phyloP scores from a whole-genome alignment of 805 yeast genomes.

The Novakomyces olei region DNA sequence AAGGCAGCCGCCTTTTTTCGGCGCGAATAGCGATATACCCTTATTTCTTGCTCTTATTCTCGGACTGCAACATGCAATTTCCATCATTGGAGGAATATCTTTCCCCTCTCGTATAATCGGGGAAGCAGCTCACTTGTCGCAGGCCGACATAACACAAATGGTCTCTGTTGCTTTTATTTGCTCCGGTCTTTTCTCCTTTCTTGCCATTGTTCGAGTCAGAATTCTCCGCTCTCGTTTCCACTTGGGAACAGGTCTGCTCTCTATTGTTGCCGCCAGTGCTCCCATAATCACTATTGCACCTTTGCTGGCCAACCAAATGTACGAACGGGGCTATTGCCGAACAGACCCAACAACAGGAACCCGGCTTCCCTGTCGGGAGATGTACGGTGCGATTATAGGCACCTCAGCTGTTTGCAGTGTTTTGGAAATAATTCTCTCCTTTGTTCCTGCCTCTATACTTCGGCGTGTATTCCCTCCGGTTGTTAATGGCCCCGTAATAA shows the following conservation, averaged over 20 bases:
- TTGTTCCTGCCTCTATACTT: constrained; percentile 49
- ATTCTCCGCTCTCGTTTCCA: background rate
- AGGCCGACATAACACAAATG: constrained; percentile 31
- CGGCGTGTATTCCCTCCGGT: constrained; percentile 67
- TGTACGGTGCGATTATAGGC: constrained; percentile 66
- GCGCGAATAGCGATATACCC: background rate
- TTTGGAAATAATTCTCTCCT: constrained; percentile 48
- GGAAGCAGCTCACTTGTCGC: constrained; percentile 25
- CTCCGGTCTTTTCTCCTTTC: constrained; percentile 43
- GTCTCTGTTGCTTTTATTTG: constrained; percentile 54
- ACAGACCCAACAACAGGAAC: constrained; percentile 32
- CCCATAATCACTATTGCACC: constrained; percentile 66
- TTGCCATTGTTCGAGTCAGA: constrained; percentile 51
- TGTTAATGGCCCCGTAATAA: constrained; percentile 84
- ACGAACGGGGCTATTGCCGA: constrained; percentile 45
- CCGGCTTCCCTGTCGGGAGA: constrained; percentile 60
- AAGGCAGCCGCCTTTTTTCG: background rate
- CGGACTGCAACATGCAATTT: constrained; percentile 70
- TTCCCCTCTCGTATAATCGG: constrained; percentile 65
- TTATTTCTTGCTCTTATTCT: constrained; percentile 22
- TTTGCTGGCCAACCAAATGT: constrained; percentile 64
- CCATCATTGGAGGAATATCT: constrained; percentile 82
- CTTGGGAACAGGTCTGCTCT: constrained; percentile 69
- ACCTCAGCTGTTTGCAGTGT: constrained; percentile 62
- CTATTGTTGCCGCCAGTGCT: constrained; percentile 81